Evolutionary conservation across 2,329 filamentous ascomycete genomes (phyloP), one percentile per base, ranked within the genome.

Genomic region (Aspergillus chevalieri): DNA sequence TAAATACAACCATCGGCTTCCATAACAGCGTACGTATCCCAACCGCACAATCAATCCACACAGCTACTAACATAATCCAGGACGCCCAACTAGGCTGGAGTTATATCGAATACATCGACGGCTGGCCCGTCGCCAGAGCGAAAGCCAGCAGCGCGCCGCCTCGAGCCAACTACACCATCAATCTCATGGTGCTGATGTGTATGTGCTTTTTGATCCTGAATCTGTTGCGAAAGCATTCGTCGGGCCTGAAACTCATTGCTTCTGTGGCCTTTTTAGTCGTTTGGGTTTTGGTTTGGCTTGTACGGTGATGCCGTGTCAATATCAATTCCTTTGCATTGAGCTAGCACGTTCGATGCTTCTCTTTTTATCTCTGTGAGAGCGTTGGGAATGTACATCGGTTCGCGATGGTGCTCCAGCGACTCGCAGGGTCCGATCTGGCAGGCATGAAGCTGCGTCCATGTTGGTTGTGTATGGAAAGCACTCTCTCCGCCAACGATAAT

Each of bases 61-160:
- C 17, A 17, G 17, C 22, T 39, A 43, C 53, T 42, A 56, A 39
- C 24, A 38, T 17, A 10, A 15, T 33, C 0, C 41, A 71, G 67
- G 56, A 70, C 43, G 64, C 69, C 4, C 58, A 57, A 10, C 39
- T 72, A n/a, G 69, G 69, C 17, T 72, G 63, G 57, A 71, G 61
- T 33, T 64, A 65, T 24, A 54, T 72, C n/a, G 50, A 64, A 2
- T 71, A 71, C 46, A 47, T 62, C 7, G 57, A 69, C 43, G 69
- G 69, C 8, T 72, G 69, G 69, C 68, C 69, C 0, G 55, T 62
- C 6, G 57, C 60, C 26, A 48, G 36, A 38, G 15, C 8, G n/a
- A 24, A 33, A 46, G 15, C 46, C 46, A 42, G 28, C 15, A 51
- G 45, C 3, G 8, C 26, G 8, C 44, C 8, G 9, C 10, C 46